These are phyloP conservation scores for Wickerhamiella kurtzmanii DNA, from an alignment of 805 yeast genomes.

Conservation along the genomic window DNA sequence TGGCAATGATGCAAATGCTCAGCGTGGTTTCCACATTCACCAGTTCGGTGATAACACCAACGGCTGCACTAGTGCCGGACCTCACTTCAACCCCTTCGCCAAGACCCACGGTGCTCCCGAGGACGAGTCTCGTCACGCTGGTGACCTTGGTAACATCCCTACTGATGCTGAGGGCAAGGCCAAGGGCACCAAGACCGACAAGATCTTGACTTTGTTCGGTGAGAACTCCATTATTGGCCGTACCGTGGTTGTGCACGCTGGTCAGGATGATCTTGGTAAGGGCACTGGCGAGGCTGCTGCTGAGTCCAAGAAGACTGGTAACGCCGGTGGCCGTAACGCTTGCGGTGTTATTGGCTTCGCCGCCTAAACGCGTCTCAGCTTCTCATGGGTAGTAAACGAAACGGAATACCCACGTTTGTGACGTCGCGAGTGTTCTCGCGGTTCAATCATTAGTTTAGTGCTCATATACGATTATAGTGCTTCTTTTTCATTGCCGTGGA, in stretches of 20 bases:
- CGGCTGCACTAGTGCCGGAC: conserved; percentile 98
- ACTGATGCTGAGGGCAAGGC: conserved; percentile 85
- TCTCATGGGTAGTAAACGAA: neutral
- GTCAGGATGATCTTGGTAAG: conserved; percentile 86
- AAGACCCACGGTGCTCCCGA: conserved; percentile 84
- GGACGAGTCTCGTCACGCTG: conserved; percentile 62
- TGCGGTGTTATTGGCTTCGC: conserved; percentile 92
- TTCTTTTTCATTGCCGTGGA: too few relatives aligned
- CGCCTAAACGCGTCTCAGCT: conserved; percentile 25
- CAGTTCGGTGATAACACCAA: conserved; percentile 98
- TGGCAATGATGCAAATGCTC: conserved; percentile 79
- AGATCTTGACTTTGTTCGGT: conserved; percentile 68
- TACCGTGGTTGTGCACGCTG: conserved; percentile 88
- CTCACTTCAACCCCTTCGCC: conserved; percentile 86
- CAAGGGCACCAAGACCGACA: conserved; percentile 75
- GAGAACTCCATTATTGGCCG: conserved; percentile 83
- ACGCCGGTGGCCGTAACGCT: conserved; percentile 96
- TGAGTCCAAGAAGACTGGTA: conserved; percentile 89
- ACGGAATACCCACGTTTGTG: conserved; percentile 1
- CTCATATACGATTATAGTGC: too few relatives aligned
- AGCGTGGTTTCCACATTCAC: conserved; percentile 87
- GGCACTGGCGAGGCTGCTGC: conserved; percentile 54
- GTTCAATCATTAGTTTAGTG: too few relatives aligned
- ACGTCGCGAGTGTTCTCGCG: too few relatives aligned
- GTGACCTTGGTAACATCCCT: conserved; percentile 90